phyloP scores from a whole-genome alignment of 2,329 filamentous ascomycete genomes.

The Fusarium globosum region DNA sequence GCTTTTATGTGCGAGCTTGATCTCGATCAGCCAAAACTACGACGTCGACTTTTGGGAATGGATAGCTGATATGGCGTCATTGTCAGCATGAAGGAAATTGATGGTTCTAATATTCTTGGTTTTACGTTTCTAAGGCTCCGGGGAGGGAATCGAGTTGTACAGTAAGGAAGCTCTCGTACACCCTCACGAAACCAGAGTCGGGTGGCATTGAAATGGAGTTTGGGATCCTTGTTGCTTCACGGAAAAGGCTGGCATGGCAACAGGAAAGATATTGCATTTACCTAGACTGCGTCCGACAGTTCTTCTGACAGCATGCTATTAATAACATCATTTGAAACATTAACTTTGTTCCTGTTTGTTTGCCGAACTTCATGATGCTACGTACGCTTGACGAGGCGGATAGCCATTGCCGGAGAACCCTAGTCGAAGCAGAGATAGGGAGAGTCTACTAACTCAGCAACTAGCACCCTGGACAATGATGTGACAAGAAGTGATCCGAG shows the following conservation, averaged over 20 bases:
- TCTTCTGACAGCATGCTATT: not conserved
- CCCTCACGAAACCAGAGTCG: not conserved
- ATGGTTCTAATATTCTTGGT: not conserved
- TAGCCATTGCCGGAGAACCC: not conserved
- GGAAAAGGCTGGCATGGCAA: slow-evolving; percentile 18
- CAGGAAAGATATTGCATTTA: slow-evolving; percentile 13
- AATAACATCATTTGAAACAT: slow-evolving; percentile 8
- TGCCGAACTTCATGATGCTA: slow-evolving; percentile 11
- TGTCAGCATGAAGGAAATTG: not conserved
- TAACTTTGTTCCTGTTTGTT: not conserved
- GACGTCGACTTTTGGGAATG: not conserved
- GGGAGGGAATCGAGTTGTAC: not conserved
- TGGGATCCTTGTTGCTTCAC: slow-evolving; percentile 19
- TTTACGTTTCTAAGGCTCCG: slow-evolving; percentile 8
- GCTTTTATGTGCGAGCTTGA: not conserved
- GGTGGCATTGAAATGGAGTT: slow-evolving; percentile 36
- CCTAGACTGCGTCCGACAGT: slow-evolving; percentile 9
- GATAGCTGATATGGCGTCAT: not conserved
- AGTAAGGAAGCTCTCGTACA: not conserved
- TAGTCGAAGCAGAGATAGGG: not conserved
- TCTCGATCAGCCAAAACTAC: not conserved
- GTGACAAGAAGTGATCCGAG: slow-evolving; percentile 19
- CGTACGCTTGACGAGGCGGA: not conserved
- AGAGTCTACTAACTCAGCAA: slow-evolving; percentile 4
- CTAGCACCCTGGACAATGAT: slow-evolving; percentile 3